Evolutionary conservation across 805 yeast genomes (phyloP).

Genomic region (Suhomyces sp.): DNA sequence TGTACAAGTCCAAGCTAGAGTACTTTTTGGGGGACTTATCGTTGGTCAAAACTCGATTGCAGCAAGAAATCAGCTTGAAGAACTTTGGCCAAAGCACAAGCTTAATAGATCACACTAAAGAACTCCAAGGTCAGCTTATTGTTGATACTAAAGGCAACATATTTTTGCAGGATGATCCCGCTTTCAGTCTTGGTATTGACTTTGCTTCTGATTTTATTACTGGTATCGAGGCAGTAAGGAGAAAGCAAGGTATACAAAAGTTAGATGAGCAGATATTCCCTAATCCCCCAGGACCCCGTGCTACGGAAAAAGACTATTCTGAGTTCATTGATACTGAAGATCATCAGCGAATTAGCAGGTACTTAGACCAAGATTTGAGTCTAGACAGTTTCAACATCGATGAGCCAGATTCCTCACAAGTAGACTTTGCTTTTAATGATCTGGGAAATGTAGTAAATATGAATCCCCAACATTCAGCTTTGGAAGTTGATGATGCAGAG

Average conservation of each 20-base stretch:
- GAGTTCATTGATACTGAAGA: neutral
- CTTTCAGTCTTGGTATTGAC: conserved; percentile 24
- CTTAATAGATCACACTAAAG: neutral
- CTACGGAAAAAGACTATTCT: neutral
- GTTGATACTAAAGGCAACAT: neutral
- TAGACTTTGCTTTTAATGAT: conserved; percentile 22
- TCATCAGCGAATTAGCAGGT: conserved; percentile 11
- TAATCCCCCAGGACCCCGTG: neutral
- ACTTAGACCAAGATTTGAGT: conserved; percentile 11
- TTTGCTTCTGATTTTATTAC: conserved; percentile 14
- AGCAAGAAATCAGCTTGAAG: neutral
- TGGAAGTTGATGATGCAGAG: neutral
- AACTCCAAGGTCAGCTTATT: neutral
- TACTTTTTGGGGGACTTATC: conserved; percentile 38
- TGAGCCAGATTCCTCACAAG: conserved; percentile 10
- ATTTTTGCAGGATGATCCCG: conserved; percentile 25
- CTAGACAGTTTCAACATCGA: neutral
- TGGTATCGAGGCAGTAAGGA: conserved; percentile 6
- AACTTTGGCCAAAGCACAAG: neutral
- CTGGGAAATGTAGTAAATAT: conserved; percentile 12
- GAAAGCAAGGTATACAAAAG: conserved; percentile 16
- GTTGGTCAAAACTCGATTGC: conserved; percentile 4
- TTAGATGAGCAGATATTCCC: conserved; percentile 14
- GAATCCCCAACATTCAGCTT: neutral
- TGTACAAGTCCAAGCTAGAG: conserved; percentile 48